Evolutionary conservation across 106 monocot genomes (phyloP).

Genomic region (Vanilla planifolia): DNA sequence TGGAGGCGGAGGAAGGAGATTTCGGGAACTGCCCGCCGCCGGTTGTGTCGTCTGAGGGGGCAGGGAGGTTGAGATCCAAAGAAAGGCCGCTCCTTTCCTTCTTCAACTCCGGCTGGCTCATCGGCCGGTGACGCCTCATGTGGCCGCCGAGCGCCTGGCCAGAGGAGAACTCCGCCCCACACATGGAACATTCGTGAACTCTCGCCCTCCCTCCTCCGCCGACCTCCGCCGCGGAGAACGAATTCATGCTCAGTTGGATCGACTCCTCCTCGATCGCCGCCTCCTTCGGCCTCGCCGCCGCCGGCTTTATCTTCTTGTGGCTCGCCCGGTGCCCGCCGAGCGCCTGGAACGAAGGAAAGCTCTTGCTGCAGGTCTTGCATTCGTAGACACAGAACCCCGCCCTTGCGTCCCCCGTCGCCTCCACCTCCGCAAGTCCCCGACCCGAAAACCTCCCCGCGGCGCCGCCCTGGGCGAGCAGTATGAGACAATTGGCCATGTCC

Average conservation of each 20-base stretch:
- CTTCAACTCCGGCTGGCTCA: background rate
- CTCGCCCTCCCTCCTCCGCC: constrained; percentile 6
- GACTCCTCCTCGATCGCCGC: background rate
- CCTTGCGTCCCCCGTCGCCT: constrained; percentile 10
- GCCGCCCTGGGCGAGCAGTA: constrained; percentile 46
- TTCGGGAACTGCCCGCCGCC: background rate
- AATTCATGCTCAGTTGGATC: constrained; percentile 5
- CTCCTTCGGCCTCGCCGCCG: background rate
- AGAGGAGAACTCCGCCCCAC: constrained; percentile 34
- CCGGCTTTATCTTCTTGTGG: constrained; percentile 39
- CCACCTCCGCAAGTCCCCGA: constrained; percentile 15
- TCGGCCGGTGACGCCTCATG: constrained; percentile 39
- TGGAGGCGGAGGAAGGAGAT: background rate
- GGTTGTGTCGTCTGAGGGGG: constrained; percentile 34
- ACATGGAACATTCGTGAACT: constrained; percentile 39
- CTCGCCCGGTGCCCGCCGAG: constrained; percentile 48
- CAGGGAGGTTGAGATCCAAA: constrained; percentile 76
- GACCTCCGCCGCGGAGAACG: background rate
- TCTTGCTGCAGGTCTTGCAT: constrained; percentile 50
- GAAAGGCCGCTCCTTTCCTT: constrained; percentile 28
- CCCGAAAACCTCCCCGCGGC: constrained; percentile 12
- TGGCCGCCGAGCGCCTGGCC: constrained; percentile 50
- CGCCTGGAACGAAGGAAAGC: constrained; percentile 44
- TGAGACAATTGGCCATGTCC: constrained; percentile 55
- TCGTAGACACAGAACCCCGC: constrained; percentile 29